Evolutionary conservation across 352 stramenopile genomes (phyloP).

Genomic region (Phytophthora citricola): DNA sequence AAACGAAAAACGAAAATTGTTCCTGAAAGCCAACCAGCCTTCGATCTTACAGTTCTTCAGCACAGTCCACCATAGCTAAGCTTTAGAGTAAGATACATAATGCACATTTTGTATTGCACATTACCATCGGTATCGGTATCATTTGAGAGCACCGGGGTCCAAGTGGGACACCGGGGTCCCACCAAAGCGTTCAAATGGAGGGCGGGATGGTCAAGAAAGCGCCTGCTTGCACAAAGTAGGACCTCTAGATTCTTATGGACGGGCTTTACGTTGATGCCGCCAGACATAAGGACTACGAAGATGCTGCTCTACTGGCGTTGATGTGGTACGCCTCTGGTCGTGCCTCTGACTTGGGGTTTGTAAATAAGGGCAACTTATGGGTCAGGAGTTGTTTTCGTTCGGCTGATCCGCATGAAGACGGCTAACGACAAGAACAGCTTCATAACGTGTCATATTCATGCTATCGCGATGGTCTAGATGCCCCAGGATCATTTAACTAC

Average conservation of each 20-base stretch:
- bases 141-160: too few species aligned
- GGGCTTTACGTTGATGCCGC: conserved; percentile 9
- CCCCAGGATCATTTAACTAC: background rate
- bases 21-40: too few species aligned
- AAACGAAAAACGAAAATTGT: too few species aligned
- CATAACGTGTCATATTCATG: background rate
- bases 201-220: conserved; percentile 19
- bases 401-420: conserved; percentile 1
- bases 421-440: conserved; percentile 1
- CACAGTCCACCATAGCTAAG: too few species aligned
- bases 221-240: conserved; percentile 18
- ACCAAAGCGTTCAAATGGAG: background rate
- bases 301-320: conserved; percentile 19
- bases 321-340: conserved; percentile 28
- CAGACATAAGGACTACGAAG: conserved; percentile 24
- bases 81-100: too few species aligned
- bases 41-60: too few species aligned
- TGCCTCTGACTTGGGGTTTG: background rate
- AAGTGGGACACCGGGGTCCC: too few species aligned
- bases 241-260: conserved; percentile 18
- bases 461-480: conserved; percentile 2
- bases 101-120: too few species aligned
- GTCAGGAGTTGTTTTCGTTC: conserved; percentile 12
- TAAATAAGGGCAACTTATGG: background rate
- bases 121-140: too few species aligned